Conservation (phyloP, 306 rosid species). For the Vachellia pachyceras region DNA sequence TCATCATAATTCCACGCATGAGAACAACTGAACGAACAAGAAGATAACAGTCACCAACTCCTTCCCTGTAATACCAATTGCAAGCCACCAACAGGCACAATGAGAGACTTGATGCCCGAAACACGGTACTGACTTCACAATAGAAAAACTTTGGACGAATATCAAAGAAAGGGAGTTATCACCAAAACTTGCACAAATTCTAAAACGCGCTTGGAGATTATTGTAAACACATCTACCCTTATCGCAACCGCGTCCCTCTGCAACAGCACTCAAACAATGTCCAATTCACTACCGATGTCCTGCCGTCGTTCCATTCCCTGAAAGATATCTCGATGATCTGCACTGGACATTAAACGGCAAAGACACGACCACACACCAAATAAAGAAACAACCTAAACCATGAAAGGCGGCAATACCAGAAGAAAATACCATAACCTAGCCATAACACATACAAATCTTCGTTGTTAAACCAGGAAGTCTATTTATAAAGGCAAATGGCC, state of each 20-base stretch:
- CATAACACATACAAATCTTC: too few species aligned
- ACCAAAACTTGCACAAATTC: neutral
- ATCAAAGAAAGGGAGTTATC: neutral
- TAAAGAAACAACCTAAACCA: neutral
- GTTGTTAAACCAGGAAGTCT: accelerated
- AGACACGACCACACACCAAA: neutral
- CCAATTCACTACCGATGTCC: too few species aligned
- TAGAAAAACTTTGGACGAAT: too few species aligned
- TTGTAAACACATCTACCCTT: neutral
- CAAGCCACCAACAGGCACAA: neutral
- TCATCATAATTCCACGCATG: neutral
- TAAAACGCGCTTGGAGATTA: neutral
- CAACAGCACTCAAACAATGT: too few species aligned
- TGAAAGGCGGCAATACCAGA: too few species aligned
- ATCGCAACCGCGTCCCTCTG: too few species aligned
- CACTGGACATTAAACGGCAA: too few species aligned
- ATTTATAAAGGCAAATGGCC: too few species aligned
- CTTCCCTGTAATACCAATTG: neutral
- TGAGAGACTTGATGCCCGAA: neutral
- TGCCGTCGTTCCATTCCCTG: neutral
- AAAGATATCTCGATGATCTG: neutral
- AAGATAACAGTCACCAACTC: too few species aligned
- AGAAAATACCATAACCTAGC: too few species aligned
- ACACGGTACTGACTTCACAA: neutral
- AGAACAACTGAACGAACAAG: too few species aligned